phyloP scores from a whole-genome alignment of 75 land plant genomes.

The Gnetum montanum region DNA sequence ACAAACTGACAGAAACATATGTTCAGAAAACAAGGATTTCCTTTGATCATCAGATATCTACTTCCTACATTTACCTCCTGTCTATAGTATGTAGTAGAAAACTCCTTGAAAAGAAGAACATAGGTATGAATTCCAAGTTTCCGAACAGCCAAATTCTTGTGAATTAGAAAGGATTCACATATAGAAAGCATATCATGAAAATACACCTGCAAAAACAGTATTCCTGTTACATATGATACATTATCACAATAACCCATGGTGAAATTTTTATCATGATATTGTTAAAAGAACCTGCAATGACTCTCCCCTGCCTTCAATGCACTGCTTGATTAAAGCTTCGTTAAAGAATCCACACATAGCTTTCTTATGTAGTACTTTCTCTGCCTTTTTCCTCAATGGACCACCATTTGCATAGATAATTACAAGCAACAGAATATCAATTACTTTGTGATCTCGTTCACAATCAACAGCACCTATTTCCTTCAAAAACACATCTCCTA shows the following conservation, averaged over 20 bases:
- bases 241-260: no score
- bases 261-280: neutral
- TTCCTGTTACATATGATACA: no score
- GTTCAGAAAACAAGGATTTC: neutral
- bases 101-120: conserved; percentile 65
- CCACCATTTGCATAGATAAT: conserved; percentile 70
- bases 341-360: conserved; percentile 39
- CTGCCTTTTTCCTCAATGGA: conserved; percentile 47
- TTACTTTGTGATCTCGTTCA: conserved; percentile 60
- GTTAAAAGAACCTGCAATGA: conserved; percentile 56
- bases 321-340: conserved; percentile 42
- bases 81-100: conserved; percentile 46
- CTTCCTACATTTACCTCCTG: conserved; percentile 52
- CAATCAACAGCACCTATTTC: conserved; percentile 51
- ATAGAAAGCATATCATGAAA: conserved; percentile 55
- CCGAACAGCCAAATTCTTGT: conserved; percentile 55
- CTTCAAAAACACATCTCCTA: conserved; percentile 70
- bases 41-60: neutral
- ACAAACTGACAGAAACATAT: neutral
- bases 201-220: conserved; percentile 41
- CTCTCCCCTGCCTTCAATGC: conserved; percentile 49
- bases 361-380: conserved; percentile 56
- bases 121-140: conserved; percentile 58
- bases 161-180: conserved; percentile 39
- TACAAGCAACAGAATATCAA: conserved; percentile 75